Conservation (phyloP, 257 asterid genomes). For the Solanum bukasovii region DNA sequence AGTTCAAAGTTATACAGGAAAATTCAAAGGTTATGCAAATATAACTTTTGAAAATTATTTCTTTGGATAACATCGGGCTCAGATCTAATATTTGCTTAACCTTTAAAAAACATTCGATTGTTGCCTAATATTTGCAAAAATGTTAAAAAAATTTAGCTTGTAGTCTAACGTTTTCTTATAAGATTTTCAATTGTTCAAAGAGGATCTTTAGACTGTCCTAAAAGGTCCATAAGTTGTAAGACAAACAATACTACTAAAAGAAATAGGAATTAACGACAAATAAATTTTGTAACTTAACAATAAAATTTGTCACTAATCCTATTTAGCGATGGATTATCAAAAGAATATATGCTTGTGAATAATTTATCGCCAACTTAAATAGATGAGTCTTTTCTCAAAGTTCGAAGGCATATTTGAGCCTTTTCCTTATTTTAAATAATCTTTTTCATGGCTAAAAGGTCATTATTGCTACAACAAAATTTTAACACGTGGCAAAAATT, state of each 20-base stretch:
- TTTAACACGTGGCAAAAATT: not conserved
- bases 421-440: too few relatives aligned
- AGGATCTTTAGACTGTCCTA: not conserved
- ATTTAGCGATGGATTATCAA: not conserved
- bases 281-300: not conserved
- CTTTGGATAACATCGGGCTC: rapidly evolving
- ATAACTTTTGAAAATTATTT: not conserved
- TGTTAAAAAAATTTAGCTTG: not conserved
- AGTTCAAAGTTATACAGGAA: not conserved
- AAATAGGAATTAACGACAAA: not conserved
- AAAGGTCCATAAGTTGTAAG: not conserved
- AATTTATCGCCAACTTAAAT: too few relatives aligned
- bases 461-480: not conserved
- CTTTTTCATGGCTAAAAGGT: not conserved
- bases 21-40: not conserved
- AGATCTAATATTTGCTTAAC: not conserved
- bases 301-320: too few relatives aligned
- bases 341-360: too few relatives aligned
- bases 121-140: not conserved
- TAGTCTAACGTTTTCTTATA: not conserved
- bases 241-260: too few relatives aligned
- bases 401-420: not conserved
- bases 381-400: not conserved
- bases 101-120: too few relatives aligned
- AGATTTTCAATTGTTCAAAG: not conserved